Base-by-base conservation (phyloP, 306 rosid genomes). In the Hippophae gyantsensis region DNA sequence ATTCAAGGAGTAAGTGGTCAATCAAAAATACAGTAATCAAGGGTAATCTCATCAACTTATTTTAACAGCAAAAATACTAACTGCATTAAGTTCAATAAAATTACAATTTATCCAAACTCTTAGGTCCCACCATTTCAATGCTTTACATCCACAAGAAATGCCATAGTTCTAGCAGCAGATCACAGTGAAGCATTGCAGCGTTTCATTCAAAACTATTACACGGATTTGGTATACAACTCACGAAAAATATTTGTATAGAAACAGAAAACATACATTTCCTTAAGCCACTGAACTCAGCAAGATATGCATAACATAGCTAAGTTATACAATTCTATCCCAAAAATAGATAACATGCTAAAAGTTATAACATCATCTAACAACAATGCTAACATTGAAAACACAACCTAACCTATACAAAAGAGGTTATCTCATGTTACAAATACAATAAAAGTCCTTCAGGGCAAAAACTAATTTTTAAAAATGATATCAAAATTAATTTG, bases 1-100 rank as follows among this genome's bases (percentile, higher is more conserved):
- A 60, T 49, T 40, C 46, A 40, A 72, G 18, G 54, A 73, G 50
- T 27, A 78, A 57, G 32, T 51, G 68, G 48, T 79, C 61, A 75
- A 62, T 71, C 66, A 59, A 45, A 59, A 45, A 47, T 7, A 2
- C 9, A 46, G 1, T 9, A 12, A 6, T 10, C 53, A 12, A 56
- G 23, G 9, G 46, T 11, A 41, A 6, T 56, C 42, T 56, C 60
- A 40, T 56, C 5, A 9, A 2, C 5, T 13, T 12, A 13, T 6
- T 49, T 23, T 13, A 49, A 5, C 2, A 13, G 18, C 26, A 49
- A 49, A 49, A 49, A 14, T 49, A 13, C 53, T 13, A 13, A 49
- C 7, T 49, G 3, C 7, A 13, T 49, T 49, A 3, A 12, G 13
- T 10, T 12, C 53, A 49, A 13, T 8, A 49, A 49, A 18, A 32